Evolutionary conservation across 2,329 filamentous ascomycete genomes (phyloP).

Genomic region (Chrysoporthe austroafricana): DNA sequence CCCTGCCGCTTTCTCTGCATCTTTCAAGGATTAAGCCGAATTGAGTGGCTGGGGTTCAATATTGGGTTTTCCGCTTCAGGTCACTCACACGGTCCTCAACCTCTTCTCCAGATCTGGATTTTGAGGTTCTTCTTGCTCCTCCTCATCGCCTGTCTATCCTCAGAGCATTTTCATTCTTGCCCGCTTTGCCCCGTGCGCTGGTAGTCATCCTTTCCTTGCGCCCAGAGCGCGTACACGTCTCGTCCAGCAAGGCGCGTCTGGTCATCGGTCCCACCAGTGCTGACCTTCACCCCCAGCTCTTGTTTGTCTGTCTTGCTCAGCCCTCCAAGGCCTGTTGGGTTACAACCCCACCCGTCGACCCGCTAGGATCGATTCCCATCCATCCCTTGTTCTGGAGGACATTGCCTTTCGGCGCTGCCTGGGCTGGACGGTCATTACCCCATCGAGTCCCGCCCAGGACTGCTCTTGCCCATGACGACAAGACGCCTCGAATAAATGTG

Average conservation of each 20-base stretch:
- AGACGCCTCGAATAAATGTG: conserved; percentile 21
- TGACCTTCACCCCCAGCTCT: conserved; percentile 16
- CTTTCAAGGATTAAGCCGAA: conserved; percentile 14
- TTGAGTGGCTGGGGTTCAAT: conserved; percentile 17
- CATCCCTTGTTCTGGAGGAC: conserved; percentile 13
- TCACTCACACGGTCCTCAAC: conserved; percentile 5
- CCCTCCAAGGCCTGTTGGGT: conserved; percentile 10
- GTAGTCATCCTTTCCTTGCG: conserved; percentile 14
- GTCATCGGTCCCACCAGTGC: conserved; percentile 17
- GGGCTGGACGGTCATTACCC: background rate
- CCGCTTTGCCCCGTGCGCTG: conserved; percentile 1
- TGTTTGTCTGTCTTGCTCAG: conserved; percentile 22
- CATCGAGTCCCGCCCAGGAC: background rate
- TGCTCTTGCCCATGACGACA: conserved; percentile 15
- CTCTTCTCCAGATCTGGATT: background rate
- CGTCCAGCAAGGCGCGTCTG: conserved; percentile 7
- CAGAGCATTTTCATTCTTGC: background rate
- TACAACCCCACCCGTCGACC: conserved; percentile 21
- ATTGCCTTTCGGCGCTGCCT: conserved; percentile 8
- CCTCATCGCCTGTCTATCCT: conserved; percentile 1
- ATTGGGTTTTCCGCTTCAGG: conserved; percentile 7
- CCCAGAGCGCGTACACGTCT: conserved; percentile 24
- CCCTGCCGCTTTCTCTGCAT: conserved; percentile 12
- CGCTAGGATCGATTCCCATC: conserved; percentile 25
- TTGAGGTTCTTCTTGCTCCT: conserved; percentile 7